A percentile compares a stretch with the other conserved stretches of the same genome.
phyloP scores from a whole-genome alignment of 2,329 filamentous ascomycete genomes.

The Neospermospora avenae region DNA sequence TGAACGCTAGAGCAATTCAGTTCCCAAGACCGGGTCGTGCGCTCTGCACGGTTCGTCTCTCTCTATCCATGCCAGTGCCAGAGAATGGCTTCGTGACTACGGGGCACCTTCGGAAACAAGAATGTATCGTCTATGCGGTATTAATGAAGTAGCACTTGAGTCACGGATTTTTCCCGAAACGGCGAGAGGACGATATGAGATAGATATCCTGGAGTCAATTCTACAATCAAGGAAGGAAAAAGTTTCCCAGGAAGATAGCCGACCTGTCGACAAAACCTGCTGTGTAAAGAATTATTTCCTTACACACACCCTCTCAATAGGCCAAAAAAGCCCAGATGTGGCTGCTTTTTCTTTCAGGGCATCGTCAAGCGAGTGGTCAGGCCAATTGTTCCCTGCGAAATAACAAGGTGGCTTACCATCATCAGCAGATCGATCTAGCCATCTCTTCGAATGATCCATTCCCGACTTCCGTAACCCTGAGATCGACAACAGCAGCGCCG shows the following conservation, averaged over 20 bases:
- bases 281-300: conserved; percentile 1
- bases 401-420: conserved; percentile 4
- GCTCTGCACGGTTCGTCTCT: conserved; percentile 9
- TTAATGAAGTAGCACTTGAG: conserved; percentile 18
- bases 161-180: conserved; percentile 6
- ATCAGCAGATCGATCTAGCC: conserved; percentile 18
- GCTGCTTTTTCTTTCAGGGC: neutral
- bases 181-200: conserved; percentile 23
- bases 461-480: conserved; percentile 3
- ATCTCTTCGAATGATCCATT: conserved; percentile 11
- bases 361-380: conserved; percentile 6
- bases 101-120: neutral
- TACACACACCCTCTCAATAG: neutral
- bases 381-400: conserved; percentile 1
- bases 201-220: conserved; percentile 30
- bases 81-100: conserved; percentile 2
- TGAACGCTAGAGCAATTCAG: conserved; percentile 5
- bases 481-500: conserved; percentile 9
- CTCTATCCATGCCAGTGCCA: conserved; percentile 3
- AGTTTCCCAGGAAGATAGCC: conserved; percentile 20
- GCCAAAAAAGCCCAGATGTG: conserved; percentile 4
- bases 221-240: conserved; percentile 21
- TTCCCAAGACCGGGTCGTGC: conserved; percentile 8
- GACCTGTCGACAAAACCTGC: conserved; percentile 28
- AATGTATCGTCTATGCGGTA: neutral